Evolutionary conservation across 1,284 basidiomycete species (phyloP), one percentile per base, ranked within the genome.

Genomic region (Cystobasidium slooffiae): DNA sequence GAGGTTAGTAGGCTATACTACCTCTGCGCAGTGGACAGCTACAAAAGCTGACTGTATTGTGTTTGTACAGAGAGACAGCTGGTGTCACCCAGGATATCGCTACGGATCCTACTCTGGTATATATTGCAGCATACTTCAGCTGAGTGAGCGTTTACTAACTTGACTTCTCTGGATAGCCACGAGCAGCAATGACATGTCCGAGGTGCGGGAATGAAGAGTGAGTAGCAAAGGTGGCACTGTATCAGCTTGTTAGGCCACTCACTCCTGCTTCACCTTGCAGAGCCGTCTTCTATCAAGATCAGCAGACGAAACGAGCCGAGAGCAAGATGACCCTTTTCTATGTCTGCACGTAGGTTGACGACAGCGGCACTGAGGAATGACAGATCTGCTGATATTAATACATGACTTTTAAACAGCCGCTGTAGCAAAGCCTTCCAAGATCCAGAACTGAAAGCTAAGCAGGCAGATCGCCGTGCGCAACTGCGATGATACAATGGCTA

Each of bases 251-350:
- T 7, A 8, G 59, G n/a, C 53, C 1, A 64, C 39, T 10, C 31
- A 43, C 55, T 1, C 55, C 22, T 18, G n/a, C 16, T 53, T 51
- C 78, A 94, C 92, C 79, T 37, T 39, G 37, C 52, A 73, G 70
- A 73, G 88, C 92, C 59, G 93, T 96, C 12, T 88, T 91, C 81
- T 96, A 90, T 83, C 93, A 95, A 83, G 93, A 95, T 83, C 93
- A 96, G 82, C 70, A 73, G 31, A 94, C 92, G n/a, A 94, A 94
- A 81, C 88, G 93, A 75, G 92, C 91, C 80, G 92, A 94, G 80
- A 94, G 90, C 1, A 86, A 90, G 5, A 93, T 93, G 93, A 93
- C 93, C 52, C 86, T 95, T 2, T 96, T 95, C 85, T 95, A 90
- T 82, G 91, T 93, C 52, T 96, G 93, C 81, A 88, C 88, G 70